Conservation (phyloP, 2,329 filamentous ascomycete species). For the Sporothrix globosa region DNA sequence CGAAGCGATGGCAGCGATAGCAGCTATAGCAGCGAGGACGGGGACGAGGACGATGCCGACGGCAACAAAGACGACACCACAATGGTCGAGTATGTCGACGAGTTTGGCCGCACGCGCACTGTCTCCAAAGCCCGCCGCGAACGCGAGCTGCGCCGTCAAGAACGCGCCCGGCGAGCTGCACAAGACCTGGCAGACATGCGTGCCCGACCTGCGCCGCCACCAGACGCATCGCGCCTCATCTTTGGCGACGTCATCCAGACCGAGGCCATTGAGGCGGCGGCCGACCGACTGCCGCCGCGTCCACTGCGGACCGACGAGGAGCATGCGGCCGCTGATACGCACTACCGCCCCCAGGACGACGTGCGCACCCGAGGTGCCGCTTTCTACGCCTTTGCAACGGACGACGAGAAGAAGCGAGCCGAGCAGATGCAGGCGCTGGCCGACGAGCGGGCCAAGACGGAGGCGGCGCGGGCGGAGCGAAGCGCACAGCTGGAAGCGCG, state of each 20-base stretch:
- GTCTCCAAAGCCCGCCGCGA: conserved; percentile 72
- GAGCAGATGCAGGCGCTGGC: conserved; percentile 76
- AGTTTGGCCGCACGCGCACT: conserved; percentile 81
- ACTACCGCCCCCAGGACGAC: conserved; percentile 86
- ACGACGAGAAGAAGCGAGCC: conserved; percentile 68
- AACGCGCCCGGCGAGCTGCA: conserved; percentile 52
- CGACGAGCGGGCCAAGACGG: conserved; percentile 68
- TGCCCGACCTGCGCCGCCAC: conserved; percentile 67
- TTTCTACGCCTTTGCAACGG: conserved; percentile 86
- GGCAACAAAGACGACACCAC: conserved; percentile 56
- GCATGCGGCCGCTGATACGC: conserved; percentile 48
- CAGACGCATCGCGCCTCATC: conserved; percentile 63
- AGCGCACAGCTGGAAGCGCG: conserved; percentile 65
- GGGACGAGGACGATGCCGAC: conserved; percentile 48
- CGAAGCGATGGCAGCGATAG: conserved; percentile 59
- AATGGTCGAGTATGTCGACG: conserved; percentile 84
- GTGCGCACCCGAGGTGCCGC: conserved; percentile 85
- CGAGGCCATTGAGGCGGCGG: conserved; percentile 74
- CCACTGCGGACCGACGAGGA: conserved; percentile 41
- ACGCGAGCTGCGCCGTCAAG: conserved; percentile 61
- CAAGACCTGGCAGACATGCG: conserved; percentile 70
- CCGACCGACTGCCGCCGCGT: conserved; percentile 73
- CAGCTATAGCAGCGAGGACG: conserved; percentile 54
- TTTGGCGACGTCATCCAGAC: conserved; percentile 84
- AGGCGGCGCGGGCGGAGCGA: conserved; percentile 60